Base-by-base conservation (phyloP, 2,329 filamentous ascomycete species). In the Thielaviopsis populi region DNA sequence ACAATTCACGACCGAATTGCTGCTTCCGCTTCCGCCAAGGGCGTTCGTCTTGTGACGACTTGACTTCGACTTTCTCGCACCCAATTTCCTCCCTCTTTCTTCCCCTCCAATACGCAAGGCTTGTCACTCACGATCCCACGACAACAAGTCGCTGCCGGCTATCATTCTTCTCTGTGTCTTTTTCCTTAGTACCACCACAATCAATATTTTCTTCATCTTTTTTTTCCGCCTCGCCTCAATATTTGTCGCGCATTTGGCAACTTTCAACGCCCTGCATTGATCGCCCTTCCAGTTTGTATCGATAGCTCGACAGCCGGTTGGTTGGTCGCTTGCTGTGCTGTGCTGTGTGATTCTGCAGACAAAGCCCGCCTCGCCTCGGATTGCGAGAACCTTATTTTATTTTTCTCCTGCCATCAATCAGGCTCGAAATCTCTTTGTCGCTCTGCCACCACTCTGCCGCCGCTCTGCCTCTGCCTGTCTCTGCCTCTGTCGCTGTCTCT, bases 211-310 rank as follows among this genome's bases (percentile, higher is more conserved):
- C 30, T 56, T 56, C 30, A 19, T 33, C 4, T 56, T 56, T 33
- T 56, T 37, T 30, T 30, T 53, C 24, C 24, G 6, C 24, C 2
- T 3, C 27, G 15, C 17, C 30, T n/a, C 17, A 33, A 15, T 56
- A 2, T 56, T 56, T 33, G 53, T 56, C 53, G 53, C 53, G 53
- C 53, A 56, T 37, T 56, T 56, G 53, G 53, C 53, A 56, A 56
- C 27, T 56, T 56, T 56, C 53, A 19, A 56, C 53, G 53, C 46
- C 46, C 46, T 50, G 46, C 15, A 50, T 50, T 33, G 27, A 37
- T 56, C 53, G 27, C 53, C 27, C 53, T 37, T n/a, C 17, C 53
- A 56, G 15, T 56, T 56, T 56, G 33, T 56, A 56, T 56, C 53
- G 53, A 56, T 56, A 56, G 30, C 24, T 33, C 53, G 30, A 56